A percentile compares a stretch with the other conserved stretches of the same genome.
Evolutionary conservation across 257 asterid genomes (phyloP).

Genomic region (Fraxinus americana): DNA sequence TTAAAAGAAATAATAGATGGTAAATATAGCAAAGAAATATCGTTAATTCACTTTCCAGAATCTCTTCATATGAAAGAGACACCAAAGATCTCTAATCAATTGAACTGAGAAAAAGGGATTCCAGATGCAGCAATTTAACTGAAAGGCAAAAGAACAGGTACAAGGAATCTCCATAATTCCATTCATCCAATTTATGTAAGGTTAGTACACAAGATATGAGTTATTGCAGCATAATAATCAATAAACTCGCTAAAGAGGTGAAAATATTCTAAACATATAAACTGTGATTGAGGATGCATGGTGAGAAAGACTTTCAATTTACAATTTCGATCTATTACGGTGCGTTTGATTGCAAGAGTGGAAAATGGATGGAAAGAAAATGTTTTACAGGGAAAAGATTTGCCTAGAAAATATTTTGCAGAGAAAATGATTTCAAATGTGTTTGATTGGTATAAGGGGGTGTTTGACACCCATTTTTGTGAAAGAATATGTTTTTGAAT

Average conservation of each 20-base stretch:
- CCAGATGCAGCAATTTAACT: background rate
- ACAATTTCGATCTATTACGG: too few relatives aligned
- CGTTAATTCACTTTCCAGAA: background rate
- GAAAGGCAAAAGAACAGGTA: background rate
- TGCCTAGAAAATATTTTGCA: too few relatives aligned
- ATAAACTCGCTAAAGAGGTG: background rate
- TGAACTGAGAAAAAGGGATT: background rate
- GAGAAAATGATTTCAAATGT: too few relatives aligned
- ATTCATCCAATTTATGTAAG: background rate
- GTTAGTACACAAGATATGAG: background rate
- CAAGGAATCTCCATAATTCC: background rate
- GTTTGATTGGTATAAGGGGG: too few relatives aligned
- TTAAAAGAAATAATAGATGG: background rate
- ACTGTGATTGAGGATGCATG: background rate
- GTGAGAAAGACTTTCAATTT: background rate
- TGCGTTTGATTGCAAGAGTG: too few relatives aligned
- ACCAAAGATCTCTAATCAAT: background rate
- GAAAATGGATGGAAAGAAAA: too few relatives aligned
- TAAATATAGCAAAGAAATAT: background rate
- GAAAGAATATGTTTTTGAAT: too few relatives aligned
- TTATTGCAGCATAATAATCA: background rate
- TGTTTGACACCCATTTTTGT: too few relatives aligned
- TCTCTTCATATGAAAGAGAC: background rate
- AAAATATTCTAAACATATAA: background rate
- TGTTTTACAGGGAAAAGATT: too few relatives aligned